A percentile compares a stretch with the other conserved stretches of the same genome.
Evolutionary conservation across 495 filamentous ascomycete genomes (phyloP).

Genomic region (Cenococcum geophilum): DNA sequence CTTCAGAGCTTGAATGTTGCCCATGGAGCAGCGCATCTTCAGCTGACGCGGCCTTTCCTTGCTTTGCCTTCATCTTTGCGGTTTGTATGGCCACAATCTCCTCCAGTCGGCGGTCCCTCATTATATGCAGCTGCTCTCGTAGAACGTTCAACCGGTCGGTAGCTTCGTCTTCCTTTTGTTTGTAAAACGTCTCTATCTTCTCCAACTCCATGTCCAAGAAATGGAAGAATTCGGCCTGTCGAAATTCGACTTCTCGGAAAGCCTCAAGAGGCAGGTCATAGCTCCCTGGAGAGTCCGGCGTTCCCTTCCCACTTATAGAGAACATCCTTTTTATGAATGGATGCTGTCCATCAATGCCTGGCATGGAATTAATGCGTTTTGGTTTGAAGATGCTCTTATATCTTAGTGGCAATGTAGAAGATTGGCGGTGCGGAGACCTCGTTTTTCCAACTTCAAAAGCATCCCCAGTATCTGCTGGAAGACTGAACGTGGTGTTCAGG

Average conservation of each 20-base stretch:
- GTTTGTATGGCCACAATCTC: conserved; percentile 52
- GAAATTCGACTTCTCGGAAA: conserved; percentile 50
- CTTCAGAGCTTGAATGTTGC: conserved; percentile 18
- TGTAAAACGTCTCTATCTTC: conserved; percentile 84
- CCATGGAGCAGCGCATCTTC: conserved; percentile 7
- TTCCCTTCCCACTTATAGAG: conserved; percentile 30
- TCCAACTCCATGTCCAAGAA: conserved; percentile 74
- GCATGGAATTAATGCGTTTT: conserved; percentile 35
- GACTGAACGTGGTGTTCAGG: conserved; percentile 14
- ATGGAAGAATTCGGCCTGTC: conserved; percentile 68
- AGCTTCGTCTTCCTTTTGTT: conserved; percentile 73
- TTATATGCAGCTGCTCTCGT: conserved; percentile 75
- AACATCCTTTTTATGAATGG: conserved; percentile 42
- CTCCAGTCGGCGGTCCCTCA: conserved; percentile 70
- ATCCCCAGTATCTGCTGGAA: conserved; percentile 29
- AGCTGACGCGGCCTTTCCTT: conserved; percentile 12
- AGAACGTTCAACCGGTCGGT: conserved; percentile 61
- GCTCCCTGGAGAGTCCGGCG: conserved; percentile 30
- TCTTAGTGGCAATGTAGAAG: conserved; percentile 21
- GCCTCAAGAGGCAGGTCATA: conserved; percentile 43
- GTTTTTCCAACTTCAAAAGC: conserved; percentile 43
- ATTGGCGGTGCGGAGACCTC: conserved; percentile 22
- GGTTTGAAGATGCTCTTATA: conserved; percentile 32
- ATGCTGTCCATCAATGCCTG: conserved; percentile 17
- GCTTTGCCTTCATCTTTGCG: conserved; percentile 32